Base-by-base conservation (phyloP, 2,329 filamentous ascomycete genomes). In the Penicillium concentricum region DNA sequence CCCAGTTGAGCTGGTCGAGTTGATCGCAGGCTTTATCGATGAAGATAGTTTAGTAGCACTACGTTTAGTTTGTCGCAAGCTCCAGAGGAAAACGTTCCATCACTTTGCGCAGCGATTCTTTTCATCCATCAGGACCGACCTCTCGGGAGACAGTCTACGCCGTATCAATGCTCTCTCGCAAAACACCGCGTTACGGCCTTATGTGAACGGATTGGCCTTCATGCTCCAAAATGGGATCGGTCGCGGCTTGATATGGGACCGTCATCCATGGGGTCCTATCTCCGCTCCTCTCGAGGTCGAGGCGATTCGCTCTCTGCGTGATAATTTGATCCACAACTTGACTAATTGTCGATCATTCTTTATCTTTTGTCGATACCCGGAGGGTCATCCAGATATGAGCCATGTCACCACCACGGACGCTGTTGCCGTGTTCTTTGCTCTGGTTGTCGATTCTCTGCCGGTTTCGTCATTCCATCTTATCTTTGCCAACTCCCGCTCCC, bases 311-410 rank as follows among this genome's bases (percentile, higher is more conserved):
- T 56, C 51, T 2, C 39, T 67, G 2, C 60, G 61, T 2, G 61
- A 67, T 57, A 65, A 64, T 38, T 41, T 67, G 7, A 50, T 60
- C 13, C 35, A 58, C 1, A 44, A 59, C 10, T 39, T 67, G 7
- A 61, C 56, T 13, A 61, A 64, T 34, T 67, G 65, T 46, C 61
- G 62, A 5, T 67, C 65, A 0, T 67, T 67, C 22, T 67, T 64
- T 35, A 62, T 67, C 15, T 57, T 67, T 30, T 67, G 65, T 54
- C 65, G 61, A 57, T 67, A 64, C 16, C 65, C 65, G 0, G 65
- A 67, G 43, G 65, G 65, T 2, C 64, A 61, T 51, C 65, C 62
- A 0, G 64, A 67, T 24, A 58, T 67, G 58, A 61, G 34, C 12
- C 61, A 56, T 15, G 58, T 67, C 4, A 67, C 64, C 2, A 51